phyloP scores from a whole-genome alignment of 2,329 filamentous ascomycete species.

The Colletotrichum sp. region DNA sequence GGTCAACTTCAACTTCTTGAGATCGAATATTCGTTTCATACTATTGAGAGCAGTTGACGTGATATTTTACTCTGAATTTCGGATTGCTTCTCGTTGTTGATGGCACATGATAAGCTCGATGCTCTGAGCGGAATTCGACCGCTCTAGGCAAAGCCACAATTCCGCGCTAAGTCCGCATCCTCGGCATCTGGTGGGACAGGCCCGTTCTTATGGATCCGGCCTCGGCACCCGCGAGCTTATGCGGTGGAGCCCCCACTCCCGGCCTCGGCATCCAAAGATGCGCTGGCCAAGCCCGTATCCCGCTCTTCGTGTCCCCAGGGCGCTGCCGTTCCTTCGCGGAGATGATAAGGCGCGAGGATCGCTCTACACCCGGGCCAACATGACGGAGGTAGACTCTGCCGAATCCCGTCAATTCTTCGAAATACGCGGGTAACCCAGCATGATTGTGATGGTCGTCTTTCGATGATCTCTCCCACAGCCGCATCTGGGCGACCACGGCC shows the following conservation, averaged over 20 bases:
- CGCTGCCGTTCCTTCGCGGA: not conserved
- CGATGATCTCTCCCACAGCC: too few species aligned
- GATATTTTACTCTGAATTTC: too few species aligned
- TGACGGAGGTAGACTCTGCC: not conserved
- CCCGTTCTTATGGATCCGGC: not conserved
- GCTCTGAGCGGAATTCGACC: not conserved
- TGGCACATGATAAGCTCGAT: too few species aligned
- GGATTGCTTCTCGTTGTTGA: too few species aligned
- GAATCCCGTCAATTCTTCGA: not conserved
- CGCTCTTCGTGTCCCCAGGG: not conserved
- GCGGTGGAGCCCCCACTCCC: not conserved
- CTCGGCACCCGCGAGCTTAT: slow-evolving; percentile 1
- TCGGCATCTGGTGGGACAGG: not conserved
- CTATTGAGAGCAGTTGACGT: too few species aligned
- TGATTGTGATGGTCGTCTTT: not conserved
- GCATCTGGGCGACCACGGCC: too few species aligned
- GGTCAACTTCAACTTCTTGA: too few species aligned
- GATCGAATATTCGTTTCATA: too few species aligned
- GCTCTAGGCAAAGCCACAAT: not conserved
- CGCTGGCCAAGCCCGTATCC: not conserved
- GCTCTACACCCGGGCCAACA: not conserved
- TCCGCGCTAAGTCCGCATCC: not conserved
- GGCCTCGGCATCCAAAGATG: slow-evolving; percentile 1
- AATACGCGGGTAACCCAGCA: not conserved
- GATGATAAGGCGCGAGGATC: not conserved